A percentile compares a stretch with the other conserved stretches of the same genome.
phyloP scores from a whole-genome alignment of 108 stramenopile genomes.

The Fistulifera solaris region DNA sequence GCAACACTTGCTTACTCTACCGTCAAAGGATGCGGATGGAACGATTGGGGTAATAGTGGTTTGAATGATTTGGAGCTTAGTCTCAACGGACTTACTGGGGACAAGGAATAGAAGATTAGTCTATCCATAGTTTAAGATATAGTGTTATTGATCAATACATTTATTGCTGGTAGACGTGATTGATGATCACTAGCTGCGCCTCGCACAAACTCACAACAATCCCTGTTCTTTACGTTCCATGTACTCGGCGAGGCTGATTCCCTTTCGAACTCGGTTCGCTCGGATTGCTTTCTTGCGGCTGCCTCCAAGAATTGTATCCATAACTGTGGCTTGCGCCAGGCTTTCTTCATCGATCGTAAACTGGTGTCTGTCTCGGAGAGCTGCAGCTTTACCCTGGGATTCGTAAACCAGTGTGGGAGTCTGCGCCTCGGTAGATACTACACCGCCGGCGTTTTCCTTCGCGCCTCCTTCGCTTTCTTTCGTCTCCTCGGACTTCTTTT shows the following conservation, averaged over 20 bases:
- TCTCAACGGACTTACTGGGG: background rate
- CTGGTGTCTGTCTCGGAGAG: constrained; percentile 46
- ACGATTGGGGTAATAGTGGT: constrained; percentile 55
- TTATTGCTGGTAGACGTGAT: too few species aligned
- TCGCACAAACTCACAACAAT: constrained; percentile 28
- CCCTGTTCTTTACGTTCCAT: constrained; percentile 59
- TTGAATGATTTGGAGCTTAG: constrained; percentile 35
- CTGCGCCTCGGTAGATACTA: constrained; percentile 3
- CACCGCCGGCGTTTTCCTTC: background rate
- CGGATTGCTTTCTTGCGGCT: constrained; percentile 25
- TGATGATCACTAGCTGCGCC: too few species aligned
- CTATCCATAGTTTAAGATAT: too few species aligned
- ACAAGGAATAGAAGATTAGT: background rate
- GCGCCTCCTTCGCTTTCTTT: constrained; percentile 21
- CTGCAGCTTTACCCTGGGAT: constrained; percentile 23
- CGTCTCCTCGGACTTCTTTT: constrained; percentile 44
- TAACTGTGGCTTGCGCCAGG: constrained; percentile 40
- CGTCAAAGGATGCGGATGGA: constrained; percentile 49
- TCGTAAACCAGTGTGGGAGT: constrained; percentile 31
- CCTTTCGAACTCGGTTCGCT: constrained; percentile 44
- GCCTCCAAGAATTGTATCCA: constrained; percentile 30
- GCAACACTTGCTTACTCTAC: constrained; percentile 45
- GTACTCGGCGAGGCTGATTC: constrained; percentile 68
- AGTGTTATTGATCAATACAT: too few species aligned
- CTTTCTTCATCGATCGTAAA: constrained; percentile 72